Base-by-base conservation (phyloP, 305 asterid genomes). In the Fraxinus baroniana region DNA sequence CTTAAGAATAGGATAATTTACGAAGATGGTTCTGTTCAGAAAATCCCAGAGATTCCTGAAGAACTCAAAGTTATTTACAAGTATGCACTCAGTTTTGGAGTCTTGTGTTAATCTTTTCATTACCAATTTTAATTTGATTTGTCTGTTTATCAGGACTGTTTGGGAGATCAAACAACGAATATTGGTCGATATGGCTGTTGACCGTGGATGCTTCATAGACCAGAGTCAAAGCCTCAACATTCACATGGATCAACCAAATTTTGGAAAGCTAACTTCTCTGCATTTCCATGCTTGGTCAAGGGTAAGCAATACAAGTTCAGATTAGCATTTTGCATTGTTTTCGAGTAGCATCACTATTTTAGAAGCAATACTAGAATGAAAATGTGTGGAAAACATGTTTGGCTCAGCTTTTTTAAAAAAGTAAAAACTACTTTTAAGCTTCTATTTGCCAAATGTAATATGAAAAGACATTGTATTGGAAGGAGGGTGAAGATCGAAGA, bases 171-270 rank as follows among this genome's bases (percentile, higher is more conserved):
- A 91, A 72, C 99, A 95, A 78, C 83, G 93, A 74, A 78, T 91
- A n/a, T 75, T 95, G 86, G 98, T 95, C 55, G 97, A 95, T 60
- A 94, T 95, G 99, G 98, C 99, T 62, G 95, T 91, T 80, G 99
- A 93, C 82, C 99, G 99, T 33, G 99, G 99, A 35, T 93, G 98
- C 89, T 95, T 85, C 83, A 94, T 93, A 33, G 98, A 94, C 83
- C 98, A 95, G 86, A 95, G 98, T 55, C 98, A 95, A 83, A 94
- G 98, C 86, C 89, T 95, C 20, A 94, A 95, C 90, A 94, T 95
- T 83, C 98, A 94, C 81, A 94, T 95, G 98, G 99, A 96, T 78
- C 95, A 94, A 79, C 97, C 98, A 39, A 92, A 84, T 77, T 93
- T 90, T 52, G 93, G 91, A 76, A 96, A 96, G 91, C 95, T 96